Base-by-base conservation (phyloP, 345 rosid species). In the Barbarea vulgaris region DNA sequence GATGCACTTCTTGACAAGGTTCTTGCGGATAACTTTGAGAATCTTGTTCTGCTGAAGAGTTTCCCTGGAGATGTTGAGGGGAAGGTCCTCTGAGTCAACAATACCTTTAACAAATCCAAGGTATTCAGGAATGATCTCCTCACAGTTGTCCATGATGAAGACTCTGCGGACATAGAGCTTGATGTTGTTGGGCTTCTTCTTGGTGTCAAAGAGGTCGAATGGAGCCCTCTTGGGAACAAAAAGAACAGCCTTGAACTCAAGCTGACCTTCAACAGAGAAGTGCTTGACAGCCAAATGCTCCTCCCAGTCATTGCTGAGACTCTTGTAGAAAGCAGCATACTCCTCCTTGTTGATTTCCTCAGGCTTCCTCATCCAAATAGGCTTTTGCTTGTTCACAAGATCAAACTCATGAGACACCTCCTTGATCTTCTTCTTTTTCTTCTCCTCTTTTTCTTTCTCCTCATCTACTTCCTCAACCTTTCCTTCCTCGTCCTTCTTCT, bases 131-230 rank as follows among this genome's bases (percentile, higher is more conserved):
- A 91, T 91, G 54, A 91, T 46, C 72, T 91, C 97, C 71, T 91
- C 94, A 72, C 97, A 91, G 82, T 91, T 91, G 83, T 91, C 97
- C 94, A 91, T 91, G 84, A 91, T 89, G 48, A 91, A 91, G 28
- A 91, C 94, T 44, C 97, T 87, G 6, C 94, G 89, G 12, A 91
- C 97, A 58, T 91, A 91, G 11, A 91, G 91, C 88, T 91, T 91
- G 65, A 91, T 91, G 82, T 91, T 91, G 86, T 91, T 89, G 27
- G 87, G 89, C 83, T 91, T 91, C 85, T 91, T 91, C 83, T 82
- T 87, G 0, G 91, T 89, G 86, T 91, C 97, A 47, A 91, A 91
- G 11, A 91, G 88, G 67, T 91, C 97, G 17, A 91, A 91, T 1
- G 97, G 97, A 27, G 97, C 97, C 67, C 97, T 81, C 83, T 87